Percentiles rank a stretch among this genome's conserved stretches.
phyloP scores from a whole-genome alignment of 1,284 basidiomycete species.

The Trichosporon ovoides region DNA sequence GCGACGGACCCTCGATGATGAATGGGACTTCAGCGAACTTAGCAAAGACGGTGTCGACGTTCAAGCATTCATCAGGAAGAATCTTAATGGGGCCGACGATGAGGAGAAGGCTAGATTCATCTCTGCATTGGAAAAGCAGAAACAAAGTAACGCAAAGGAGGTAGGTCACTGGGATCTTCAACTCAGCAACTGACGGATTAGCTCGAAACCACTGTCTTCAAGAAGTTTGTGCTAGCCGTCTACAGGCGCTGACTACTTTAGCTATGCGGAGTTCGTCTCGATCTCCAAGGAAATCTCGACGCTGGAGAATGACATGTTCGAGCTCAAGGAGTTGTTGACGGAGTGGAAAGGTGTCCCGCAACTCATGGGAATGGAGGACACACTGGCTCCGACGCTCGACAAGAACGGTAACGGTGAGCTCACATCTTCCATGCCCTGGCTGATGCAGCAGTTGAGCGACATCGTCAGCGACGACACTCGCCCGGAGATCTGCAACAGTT shows the following conservation, averaged over 20 bases:
- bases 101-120: constrained; percentile 46
- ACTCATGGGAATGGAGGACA: constrained; percentile 79
- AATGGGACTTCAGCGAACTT: constrained; percentile 60
- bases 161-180: constrained; percentile 47
- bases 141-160: constrained; percentile 41
- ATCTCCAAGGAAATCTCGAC: constrained; percentile 96
- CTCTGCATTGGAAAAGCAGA: constrained; percentile 39
- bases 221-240: constrained; percentile 60
- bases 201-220: constrained; percentile 65
- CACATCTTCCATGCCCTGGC: not conserved
- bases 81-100: constrained; percentile 45
- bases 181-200: not conserved
- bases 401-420: constrained; percentile 41
- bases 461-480: constrained; percentile 74
- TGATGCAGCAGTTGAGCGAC: constrained; percentile 51
- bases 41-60: constrained; percentile 73
- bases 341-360: constrained; percentile 95
- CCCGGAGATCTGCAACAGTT: constrained; percentile 87
- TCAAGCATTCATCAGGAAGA: constrained; percentile 56
- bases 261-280: constrained; percentile 91
- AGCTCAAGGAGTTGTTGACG: constrained; percentile 85
- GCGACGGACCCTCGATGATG: constrained; percentile 38
- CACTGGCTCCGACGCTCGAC: constrained; percentile 40
- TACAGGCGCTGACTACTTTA: constrained; percentile 37
- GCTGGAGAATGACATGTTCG: constrained; percentile 95